Percentiles rank a stretch among this genome's conserved stretches.
Evolutionary conservation across 1,284 basidiomycete genomes (phyloP).

Genomic region (Moniliophthora roreri): DNA sequence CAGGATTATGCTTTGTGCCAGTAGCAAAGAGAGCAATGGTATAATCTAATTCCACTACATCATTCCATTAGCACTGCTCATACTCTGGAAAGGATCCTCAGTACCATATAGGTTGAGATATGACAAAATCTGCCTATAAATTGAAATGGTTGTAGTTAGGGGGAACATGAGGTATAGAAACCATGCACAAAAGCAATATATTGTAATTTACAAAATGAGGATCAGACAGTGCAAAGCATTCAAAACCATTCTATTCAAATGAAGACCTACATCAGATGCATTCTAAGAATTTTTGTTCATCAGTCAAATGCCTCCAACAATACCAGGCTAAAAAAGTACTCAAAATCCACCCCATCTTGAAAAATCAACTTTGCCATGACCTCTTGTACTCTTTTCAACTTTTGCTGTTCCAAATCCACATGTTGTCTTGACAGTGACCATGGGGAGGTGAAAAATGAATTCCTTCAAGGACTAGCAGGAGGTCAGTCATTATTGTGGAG

Average conservation of each 20-base stretch:
- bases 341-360: constrained; percentile 85
- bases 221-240: constrained; percentile 82
- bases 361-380: constrained; percentile 75
- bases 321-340: constrained; percentile 38
- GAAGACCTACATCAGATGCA: constrained; percentile 73
- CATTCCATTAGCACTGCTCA: not conserved
- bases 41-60: constrained; percentile 83
- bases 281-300: constrained; percentile 43
- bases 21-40: constrained; percentile 84
- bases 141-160: constrained; percentile 5
- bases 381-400: constrained; percentile 54
- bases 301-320: not conserved
- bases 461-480: constrained; percentile 28
- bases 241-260: constrained; percentile 65
- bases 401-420: constrained; percentile 25
- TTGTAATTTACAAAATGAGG: constrained; percentile 78
- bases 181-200: constrained; percentile 66
- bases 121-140: constrained; percentile 62
- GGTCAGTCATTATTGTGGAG: constrained; percentile 30
- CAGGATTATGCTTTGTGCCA: constrained; percentile 71
- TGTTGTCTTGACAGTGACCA: constrained; percentile 34
- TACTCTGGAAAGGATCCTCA: constrained; percentile 16
- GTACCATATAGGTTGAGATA: constrained; percentile 79
- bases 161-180: constrained; percentile 10
- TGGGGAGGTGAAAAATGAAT: constrained; percentile 36